Conservation (phyloP, 2,329 filamentous ascomycete species). For the Zasmidium citrigriseum region DNA sequence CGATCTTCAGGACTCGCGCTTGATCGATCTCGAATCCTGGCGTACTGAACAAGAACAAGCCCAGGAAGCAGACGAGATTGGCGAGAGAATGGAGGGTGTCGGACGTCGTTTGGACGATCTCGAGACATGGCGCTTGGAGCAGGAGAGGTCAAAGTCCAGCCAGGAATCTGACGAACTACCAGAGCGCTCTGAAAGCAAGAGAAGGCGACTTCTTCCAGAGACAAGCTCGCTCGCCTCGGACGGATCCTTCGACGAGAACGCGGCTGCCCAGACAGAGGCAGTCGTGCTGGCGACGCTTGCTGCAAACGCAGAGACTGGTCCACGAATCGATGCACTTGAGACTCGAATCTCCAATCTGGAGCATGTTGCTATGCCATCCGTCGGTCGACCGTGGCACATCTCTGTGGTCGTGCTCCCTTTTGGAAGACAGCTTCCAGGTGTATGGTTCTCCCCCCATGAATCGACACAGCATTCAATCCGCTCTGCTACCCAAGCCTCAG, state of each 20-base stretch:
- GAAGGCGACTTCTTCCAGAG: conserved; percentile 32
- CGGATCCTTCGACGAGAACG: conserved; percentile 36
- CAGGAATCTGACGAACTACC: conserved; percentile 33
- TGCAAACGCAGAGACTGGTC: conserved; percentile 40
- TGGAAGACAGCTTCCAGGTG: conserved; percentile 53
- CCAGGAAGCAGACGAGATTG: conserved; percentile 40
- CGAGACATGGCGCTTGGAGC: conserved; percentile 50
- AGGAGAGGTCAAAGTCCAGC: conserved; percentile 20
- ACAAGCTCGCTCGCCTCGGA: conserved; percentile 45
- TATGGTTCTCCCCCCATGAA: conserved; percentile 53
- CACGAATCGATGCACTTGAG: conserved; percentile 51
- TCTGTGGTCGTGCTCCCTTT: conserved; percentile 78
- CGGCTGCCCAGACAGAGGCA: conserved; percentile 36
- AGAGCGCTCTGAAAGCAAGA: conserved; percentile 31
- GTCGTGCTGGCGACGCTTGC: conserved; percentile 36
- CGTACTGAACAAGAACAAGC: conserved; percentile 30
- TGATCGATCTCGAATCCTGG: conserved; percentile 67
- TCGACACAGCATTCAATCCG: conserved; percentile 36
- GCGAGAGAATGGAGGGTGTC: conserved; percentile 33
- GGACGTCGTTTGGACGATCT: conserved; percentile 69
- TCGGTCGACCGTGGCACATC: conserved; percentile 67
- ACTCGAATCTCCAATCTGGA: conserved; percentile 57
- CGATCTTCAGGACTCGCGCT: conserved; percentile 65
- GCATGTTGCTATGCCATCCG: conserved; percentile 60
- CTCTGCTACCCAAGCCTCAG: conserved; percentile 43